Conservation (phyloP, 306 rosid species). For the Bauhinia variegata region DNA sequence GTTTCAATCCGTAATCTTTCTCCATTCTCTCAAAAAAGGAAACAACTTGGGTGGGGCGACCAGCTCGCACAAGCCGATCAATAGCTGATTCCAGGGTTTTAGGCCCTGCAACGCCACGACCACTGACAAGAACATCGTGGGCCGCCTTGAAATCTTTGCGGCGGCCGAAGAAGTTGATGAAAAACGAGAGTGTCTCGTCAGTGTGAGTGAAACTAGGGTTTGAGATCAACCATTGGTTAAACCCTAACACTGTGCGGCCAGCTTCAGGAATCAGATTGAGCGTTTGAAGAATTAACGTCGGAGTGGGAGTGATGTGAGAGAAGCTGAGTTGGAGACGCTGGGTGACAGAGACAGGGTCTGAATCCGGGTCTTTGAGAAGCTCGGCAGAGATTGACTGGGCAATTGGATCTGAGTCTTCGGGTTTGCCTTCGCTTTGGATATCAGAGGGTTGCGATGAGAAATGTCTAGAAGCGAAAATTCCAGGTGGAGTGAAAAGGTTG, state of each 20-base stretch:
- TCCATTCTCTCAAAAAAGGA: constrained; percentile 82
- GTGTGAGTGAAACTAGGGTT: constrained; percentile 57
- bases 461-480: constrained; percentile 33
- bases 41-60: constrained; percentile 55
- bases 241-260: constrained; percentile 63
- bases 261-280: constrained; percentile 67
- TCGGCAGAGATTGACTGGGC: constrained; percentile 57
- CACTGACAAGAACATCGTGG: constrained; percentile 52
- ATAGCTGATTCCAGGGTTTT: constrained; percentile 55
- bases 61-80: constrained; percentile 70
- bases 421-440: neutral
- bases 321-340: constrained; percentile 65
- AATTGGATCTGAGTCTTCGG: constrained; percentile 44
- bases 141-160: constrained; percentile 78
- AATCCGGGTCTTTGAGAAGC: constrained; percentile 54
- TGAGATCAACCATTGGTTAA: constrained; percentile 62
- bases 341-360: constrained; percentile 55
- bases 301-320: constrained; percentile 67
- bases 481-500: constrained; percentile 28
- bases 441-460: constrained; percentile 48
- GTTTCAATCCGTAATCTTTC: constrained; percentile 62
- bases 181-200: constrained; percentile 65
- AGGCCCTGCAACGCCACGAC: constrained; percentile 45
- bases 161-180: constrained; percentile 70
- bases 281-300: constrained; percentile 47